Base-by-base conservation (phyloP, 1,284 basidiomycete genomes). In the Cutaneotrichosporon mucoides region DNA sequence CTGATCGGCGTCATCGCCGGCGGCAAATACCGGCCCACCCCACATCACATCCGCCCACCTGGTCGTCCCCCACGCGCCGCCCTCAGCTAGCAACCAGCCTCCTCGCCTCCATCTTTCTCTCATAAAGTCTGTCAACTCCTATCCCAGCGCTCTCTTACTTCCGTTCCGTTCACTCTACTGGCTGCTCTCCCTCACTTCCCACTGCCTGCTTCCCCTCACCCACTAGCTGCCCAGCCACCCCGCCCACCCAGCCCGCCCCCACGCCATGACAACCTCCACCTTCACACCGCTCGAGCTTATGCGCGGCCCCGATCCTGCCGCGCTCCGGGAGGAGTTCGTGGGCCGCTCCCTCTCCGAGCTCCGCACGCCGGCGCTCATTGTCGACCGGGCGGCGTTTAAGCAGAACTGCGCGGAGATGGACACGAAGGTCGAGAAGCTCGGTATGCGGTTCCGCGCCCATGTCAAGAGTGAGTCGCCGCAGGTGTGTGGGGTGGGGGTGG, bases 321-420 rank as follows among this genome's bases (percentile, higher is more conserved):
- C 77, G 10, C 79, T 92, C 15, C 73, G 82, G 24, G 71, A 82
- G 45, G 82, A 84, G 62, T 92, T 86, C 75, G 77, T 81, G 35
- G 86, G 87, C 42, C 84, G 83, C 69, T 70, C 80, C 11, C 73
- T 92, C 57, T 74, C 82, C 53, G 75, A 77, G 1, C 77, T 92
- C 34, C 83, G 88, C 56, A 92, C 90, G 0, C 90, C 91, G 33
- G 87, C 88, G 0, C 77, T 89, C 62, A 79, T 92, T 56, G 84
- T 93, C 62, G 89, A 93, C 78, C 82, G 87, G 34, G 80, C 80
- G 9, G 70, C 84, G 15, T 90, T 91, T 73, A 82, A 82, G 43
- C 75, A 80, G 35, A 93, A 93, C 74, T 91, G 89, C 73, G 82
- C 82, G 33, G 78, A 76, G 56, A 90, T 93, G 85, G 43, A 33